Conservation (phyloP, 2,329 filamentous ascomycete species). For the Penicillium sp. region DNA sequence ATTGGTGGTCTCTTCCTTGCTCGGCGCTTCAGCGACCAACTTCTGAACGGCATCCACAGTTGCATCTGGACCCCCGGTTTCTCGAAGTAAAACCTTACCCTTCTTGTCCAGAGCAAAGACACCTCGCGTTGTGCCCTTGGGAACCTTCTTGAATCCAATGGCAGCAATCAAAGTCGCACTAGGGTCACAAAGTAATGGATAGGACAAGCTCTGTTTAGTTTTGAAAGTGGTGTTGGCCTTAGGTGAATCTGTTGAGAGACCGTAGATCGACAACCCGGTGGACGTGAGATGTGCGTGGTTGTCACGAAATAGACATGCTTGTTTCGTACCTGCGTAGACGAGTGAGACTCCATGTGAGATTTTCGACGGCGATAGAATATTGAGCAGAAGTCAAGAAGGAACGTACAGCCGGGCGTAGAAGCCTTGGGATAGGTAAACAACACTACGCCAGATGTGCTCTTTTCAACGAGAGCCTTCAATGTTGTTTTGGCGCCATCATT, state of each 20-base stretch:
- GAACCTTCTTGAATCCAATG: constrained; percentile 83
- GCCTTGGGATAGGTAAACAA: constrained; percentile 96
- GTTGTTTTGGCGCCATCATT: constrained; percentile 79
- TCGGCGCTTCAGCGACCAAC: constrained; percentile 55
- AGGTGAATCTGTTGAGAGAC: constrained; percentile 80
- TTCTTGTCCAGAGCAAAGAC: constrained; percentile 82
- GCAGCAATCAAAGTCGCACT: constrained; percentile 70
- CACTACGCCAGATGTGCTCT: constrained; percentile 81
- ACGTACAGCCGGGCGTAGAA: constrained; percentile 88
- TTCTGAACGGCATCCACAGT: constrained; percentile 75
- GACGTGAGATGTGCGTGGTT: constrained; percentile 70
- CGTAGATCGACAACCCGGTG: constrained; percentile 81
- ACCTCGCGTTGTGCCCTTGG: constrained; percentile 76
- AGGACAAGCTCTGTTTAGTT: constrained; percentile 84
- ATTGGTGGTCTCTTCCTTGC: constrained; percentile 9
- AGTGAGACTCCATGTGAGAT: constrained; percentile 10
- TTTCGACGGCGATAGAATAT: too few relatives aligned
- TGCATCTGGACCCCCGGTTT: constrained; percentile 71
- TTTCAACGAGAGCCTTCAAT: constrained; percentile 74
- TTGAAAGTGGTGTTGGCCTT: constrained; percentile 93
- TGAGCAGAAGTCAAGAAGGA: neutral
- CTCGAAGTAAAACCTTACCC: constrained; percentile 72
- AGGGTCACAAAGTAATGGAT: constrained; percentile 82
- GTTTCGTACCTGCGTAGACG: constrained; percentile 69
- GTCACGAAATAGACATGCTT: constrained; percentile 92